Conservation (phyloP, 768 basidiomycete genomes). For the Naganishia vaughanmartiniae region DNA sequence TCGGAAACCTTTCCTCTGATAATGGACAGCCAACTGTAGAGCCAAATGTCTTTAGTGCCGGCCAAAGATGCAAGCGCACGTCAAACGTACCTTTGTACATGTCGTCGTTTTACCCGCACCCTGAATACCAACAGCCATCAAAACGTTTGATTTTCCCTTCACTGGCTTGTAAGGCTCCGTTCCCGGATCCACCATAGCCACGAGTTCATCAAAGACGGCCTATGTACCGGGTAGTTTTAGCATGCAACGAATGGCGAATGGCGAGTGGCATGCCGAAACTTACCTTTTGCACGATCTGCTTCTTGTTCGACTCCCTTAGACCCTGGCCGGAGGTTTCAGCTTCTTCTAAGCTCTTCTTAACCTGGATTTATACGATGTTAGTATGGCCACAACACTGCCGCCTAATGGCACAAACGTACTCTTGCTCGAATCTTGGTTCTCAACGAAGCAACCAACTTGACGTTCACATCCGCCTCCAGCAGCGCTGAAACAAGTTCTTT, state of each 20-base stretch:
- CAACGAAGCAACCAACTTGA: slow-evolving; percentile 84
- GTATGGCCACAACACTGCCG: neutral
- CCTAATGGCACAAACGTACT: slow-evolving; percentile 56
- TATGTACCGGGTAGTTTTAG: slow-evolving; percentile 46
- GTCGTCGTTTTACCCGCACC: slow-evolving; percentile 99
- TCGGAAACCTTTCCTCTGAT: slow-evolving; percentile 94
- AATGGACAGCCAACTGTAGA: slow-evolving; percentile 78
- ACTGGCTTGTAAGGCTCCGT: slow-evolving; percentile 94
- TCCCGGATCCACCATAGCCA: slow-evolving; percentile 89
- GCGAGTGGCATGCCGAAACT: slow-evolving; percentile 24
- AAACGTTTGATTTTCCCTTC: slow-evolving; percentile 87
- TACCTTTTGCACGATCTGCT: slow-evolving; percentile 89
- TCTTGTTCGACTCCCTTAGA: slow-evolving; percentile 71
- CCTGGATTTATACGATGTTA: slow-evolving; percentile 8
- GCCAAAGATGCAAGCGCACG: neutral
- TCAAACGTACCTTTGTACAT: slow-evolving; percentile 70
- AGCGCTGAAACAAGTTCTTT: slow-evolving; percentile 93
- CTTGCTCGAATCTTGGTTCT: slow-evolving; percentile 86
- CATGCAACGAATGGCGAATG: neutral
- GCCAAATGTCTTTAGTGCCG: neutral
- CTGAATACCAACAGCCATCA: slow-evolving; percentile 97
- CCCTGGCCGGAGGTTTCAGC: slow-evolving; percentile 70
- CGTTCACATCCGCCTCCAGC: slow-evolving; percentile 96
- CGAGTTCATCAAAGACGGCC: slow-evolving; percentile 96
- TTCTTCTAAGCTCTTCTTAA: slow-evolving; percentile 55